Evolutionary conservation across 176 grass and related monocot species (phyloP), one percentile per base, ranked within the genome.

Genomic region (Hyparrhenia diplandra): DNA sequence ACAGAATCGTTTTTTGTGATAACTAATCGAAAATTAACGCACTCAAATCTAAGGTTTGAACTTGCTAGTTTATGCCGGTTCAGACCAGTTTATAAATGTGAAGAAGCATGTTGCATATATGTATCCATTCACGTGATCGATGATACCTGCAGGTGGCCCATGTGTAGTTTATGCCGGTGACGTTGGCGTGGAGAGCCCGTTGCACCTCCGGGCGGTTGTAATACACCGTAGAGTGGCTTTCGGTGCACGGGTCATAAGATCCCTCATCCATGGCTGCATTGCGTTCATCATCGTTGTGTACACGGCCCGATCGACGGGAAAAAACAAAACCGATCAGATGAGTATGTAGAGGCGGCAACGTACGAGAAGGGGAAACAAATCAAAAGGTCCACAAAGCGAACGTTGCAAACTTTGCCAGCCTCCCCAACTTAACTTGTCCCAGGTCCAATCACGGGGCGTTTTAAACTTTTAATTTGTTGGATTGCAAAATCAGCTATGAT

Each of bases 121-220:
- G 2, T 6, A 2, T 41, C 13, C 41, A 13, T 42, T 42, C 41
- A 45, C 3, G 43, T 16, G 45, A 13, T 47, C 12, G 13, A 47
- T 47, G 45, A 47, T 47, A 89, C 87, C 77, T 89, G 87, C 83
- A 85, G 20, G 64, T 57, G 3, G 9, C 45, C 87, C 87, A 89
- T 7, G 43, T 32, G 78, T 89, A 75, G 39, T 45, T 42, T 14
- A 83, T 24, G 8, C 71, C 70, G 31, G 70, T 75, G 59, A 42
- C 40, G 57, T 83, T 83, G 29, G 81, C 70, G 46, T 66, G 81
- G 47, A 83, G 81, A 20, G 81, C 81, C 27, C 6, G 34, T 5
- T 83, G 80, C 69, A 83, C 80, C 3, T 66, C 70, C n/a, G 81
- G 81, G 13, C 11, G 81, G 40, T 83, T 83, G 16, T 75, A 83